phyloP scores from a whole-genome alignment of 495 filamentous ascomycete genomes.

The Penicillium longicatenatum region DNA sequence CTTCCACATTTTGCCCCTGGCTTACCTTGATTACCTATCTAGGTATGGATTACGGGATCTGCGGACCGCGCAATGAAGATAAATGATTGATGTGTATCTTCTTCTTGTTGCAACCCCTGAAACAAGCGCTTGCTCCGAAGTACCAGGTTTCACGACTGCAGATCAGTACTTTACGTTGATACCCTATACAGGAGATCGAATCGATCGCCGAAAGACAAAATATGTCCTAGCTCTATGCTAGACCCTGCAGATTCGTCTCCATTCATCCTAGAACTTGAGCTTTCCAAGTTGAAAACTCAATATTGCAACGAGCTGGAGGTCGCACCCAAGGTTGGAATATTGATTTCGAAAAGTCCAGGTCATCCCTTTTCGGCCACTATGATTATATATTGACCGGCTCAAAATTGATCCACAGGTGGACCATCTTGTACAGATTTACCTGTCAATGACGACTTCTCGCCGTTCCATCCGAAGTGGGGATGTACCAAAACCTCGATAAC shows the following conservation, averaged over 20 bases:
- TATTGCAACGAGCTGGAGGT: no score
- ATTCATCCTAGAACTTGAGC: background rate
- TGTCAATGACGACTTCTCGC: background rate
- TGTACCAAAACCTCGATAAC: background rate
- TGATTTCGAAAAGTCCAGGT: background rate
- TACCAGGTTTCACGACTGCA: background rate
- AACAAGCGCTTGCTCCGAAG: background rate
- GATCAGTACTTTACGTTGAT: background rate
- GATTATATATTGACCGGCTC: background rate
- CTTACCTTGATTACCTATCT: background rate
- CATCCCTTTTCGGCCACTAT: background rate
- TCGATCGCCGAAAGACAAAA: background rate
- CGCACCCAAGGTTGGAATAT: no score
- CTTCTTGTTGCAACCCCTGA: background rate
- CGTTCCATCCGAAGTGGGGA: background rate
- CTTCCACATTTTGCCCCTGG: no score
- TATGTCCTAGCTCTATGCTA: background rate
- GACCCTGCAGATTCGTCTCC: background rate
- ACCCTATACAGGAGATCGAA: background rate
- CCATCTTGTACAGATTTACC: background rate
- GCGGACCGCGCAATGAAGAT: background rate
- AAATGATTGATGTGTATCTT: background rate
- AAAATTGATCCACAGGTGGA: background rate
- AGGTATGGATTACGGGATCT: background rate
- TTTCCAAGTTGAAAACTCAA: no score